phyloP scores from a whole-genome alignment of 352 stramenopile genomes.

The Phytophthora cajani region DNA sequence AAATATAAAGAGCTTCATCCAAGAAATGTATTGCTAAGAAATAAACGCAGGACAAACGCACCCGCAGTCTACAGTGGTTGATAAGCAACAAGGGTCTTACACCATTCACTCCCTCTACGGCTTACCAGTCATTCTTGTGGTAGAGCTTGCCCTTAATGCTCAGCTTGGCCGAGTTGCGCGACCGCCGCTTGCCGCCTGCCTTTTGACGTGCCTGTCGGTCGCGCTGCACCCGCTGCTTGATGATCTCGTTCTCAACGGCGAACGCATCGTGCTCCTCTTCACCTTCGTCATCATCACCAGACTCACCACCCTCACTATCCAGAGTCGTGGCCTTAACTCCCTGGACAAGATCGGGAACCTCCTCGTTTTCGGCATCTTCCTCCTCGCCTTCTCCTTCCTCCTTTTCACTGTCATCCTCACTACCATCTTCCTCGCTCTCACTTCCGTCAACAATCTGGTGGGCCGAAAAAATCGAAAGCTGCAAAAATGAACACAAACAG shows the following conservation, averaged over 20 bases:
- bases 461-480: constrained; percentile 87
- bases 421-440: constrained; percentile 48
- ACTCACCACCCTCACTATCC: constrained; percentile 20
- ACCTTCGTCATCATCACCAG: constrained; percentile 41
- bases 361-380: constrained; percentile 39
- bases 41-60: constrained; percentile 2
- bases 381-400: constrained; percentile 38
- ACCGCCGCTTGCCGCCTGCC: constrained; percentile 58
- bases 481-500: constrained; percentile 17
- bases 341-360: constrained; percentile 46
- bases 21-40: constrained; percentile 34
- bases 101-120: background rate
- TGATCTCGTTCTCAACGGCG: constrained; percentile 70
- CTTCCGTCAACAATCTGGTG: constrained; percentile 60
- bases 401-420: constrained; percentile 51
- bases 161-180: constrained; percentile 84
- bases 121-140: constrained; percentile 85
- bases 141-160: constrained; percentile 87
- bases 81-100: constrained; percentile 3
- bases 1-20: constrained; percentile 42
- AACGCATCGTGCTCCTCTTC: constrained; percentile 50
- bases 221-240: constrained; percentile 84
- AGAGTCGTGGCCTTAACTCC: constrained; percentile 44
- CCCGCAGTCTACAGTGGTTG: constrained; percentile 20
- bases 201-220: constrained; percentile 69